A percentile compares a stretch with the other conserved stretches of the same genome.
phyloP scores from a whole-genome alignment of 75 land plant genomes.

The Selaginella moellendorffii region DNA sequence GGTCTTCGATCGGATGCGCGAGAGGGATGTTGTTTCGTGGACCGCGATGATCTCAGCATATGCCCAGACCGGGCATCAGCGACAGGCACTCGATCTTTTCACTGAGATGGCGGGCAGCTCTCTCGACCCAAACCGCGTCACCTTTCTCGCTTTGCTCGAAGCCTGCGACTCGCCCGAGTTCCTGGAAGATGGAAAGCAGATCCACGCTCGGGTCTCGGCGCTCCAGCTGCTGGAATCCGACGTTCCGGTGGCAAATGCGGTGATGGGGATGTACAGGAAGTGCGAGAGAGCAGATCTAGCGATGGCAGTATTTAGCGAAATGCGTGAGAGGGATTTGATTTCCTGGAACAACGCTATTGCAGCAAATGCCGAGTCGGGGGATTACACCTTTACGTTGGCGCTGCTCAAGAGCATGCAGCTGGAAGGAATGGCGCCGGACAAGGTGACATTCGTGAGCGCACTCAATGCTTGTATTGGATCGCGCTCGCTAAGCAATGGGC shows the following conservation, averaged over 20 bases:
- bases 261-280: slow-evolving; percentile 11
- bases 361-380: neutral
- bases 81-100: neutral
- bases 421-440: neutral
- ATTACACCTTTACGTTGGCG: neutral
- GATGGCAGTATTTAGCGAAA: neutral
- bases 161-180: neutral
- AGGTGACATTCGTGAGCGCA: neutral
- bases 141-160: neutral
- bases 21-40: slow-evolving; percentile 2
- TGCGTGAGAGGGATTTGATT: slow-evolving; percentile 5
- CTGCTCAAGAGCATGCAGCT: neutral
- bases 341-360: neutral
- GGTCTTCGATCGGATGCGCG: neutral
- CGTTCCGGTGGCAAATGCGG: slow-evolving; percentile 6
- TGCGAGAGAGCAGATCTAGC: neutral
- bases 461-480: neutral
- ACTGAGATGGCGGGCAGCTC: neutral
- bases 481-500: neutral
- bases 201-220: neutral
- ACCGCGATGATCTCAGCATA: slow-evolving; percentile 7
- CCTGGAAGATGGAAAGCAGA: neutral
- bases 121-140: slow-evolving; percentile 3
- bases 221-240: neutral
- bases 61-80: slow-evolving; percentile 6